Evolutionary conservation across 768 basidiomycete species (phyloP).

Genomic region (Hemileccinum impolitum): DNA sequence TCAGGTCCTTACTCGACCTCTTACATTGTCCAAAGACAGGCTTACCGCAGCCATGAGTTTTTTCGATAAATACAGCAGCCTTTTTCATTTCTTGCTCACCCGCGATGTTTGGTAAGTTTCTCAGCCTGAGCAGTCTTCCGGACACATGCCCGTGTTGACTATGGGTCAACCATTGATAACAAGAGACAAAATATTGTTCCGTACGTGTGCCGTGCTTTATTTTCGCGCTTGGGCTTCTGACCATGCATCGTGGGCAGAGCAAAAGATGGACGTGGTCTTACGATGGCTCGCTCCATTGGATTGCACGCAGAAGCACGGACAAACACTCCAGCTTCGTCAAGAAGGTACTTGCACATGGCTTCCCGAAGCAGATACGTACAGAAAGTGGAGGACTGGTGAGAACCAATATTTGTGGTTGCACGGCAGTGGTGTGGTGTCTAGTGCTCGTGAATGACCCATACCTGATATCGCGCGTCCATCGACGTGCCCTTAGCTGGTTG

Average conservation of each 20-base stretch:
- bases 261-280: not conserved
- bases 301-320: not conserved
- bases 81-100: not conserved
- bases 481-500: not conserved
- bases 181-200: not conserved
- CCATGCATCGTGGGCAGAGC: not conserved
- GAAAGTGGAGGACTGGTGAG: not conserved
- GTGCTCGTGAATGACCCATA: not conserved
- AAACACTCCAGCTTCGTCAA: not conserved
- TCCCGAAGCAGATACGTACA: not conserved
- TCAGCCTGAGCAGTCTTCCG: too few relatives aligned
- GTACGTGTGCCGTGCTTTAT: not conserved
- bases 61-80: not conserved
- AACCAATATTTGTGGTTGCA: not conserved
- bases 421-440: not conserved
- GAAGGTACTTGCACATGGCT: conserved; percentile 1
- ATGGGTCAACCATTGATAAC: not conserved
- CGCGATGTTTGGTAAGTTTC: not conserved
- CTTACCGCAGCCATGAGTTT: not conserved
- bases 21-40: not conserved
- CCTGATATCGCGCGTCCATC: not conserved
- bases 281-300: not conserved
- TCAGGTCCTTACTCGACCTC: not conserved
- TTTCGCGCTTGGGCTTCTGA: not conserved
- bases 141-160: not conserved